Conservation (phyloP, 176 grass and related monocot genomes). For the Triticum turgidum region DNA sequence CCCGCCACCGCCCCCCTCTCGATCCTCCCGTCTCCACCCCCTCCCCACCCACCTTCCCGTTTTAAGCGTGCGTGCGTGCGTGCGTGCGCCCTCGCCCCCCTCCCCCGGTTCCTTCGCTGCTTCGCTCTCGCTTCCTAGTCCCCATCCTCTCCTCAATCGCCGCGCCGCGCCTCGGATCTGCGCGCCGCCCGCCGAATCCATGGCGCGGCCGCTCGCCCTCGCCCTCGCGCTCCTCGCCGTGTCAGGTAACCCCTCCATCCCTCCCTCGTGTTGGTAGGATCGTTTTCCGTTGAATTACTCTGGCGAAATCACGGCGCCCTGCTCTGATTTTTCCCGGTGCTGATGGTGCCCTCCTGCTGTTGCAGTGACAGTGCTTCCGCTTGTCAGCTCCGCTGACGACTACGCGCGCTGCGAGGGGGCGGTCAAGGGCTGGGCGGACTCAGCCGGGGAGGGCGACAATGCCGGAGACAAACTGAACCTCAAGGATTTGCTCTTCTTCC, state of each 20-base stretch:
- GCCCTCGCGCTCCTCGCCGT: background rate
- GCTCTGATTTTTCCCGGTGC: background rate
- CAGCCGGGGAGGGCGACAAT: conserved; percentile 21
- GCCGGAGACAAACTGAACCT: conserved; percentile 62
- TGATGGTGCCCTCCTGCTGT: background rate
- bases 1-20: background rate
- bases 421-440: conserved; percentile 67
- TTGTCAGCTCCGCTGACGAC: conserved; percentile 22
- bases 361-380: conserved; percentile 33
- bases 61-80: background rate
- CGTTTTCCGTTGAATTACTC: background rate
- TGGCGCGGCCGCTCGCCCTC: conserved; percentile 34
- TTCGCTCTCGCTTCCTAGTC: background rate
- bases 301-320: background rate
- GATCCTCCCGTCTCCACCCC: conserved; percentile 5
- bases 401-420: conserved; percentile 59
- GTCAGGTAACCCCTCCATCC: conserved; percentile 8
- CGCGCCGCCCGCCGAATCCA: background rate
- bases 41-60: background rate
- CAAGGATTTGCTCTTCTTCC: conserved; percentile 91
- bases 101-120: background rate
- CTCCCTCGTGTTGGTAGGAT: background rate
- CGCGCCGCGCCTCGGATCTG: conserved; percentile 17
- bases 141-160: background rate
- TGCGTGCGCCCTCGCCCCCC: background rate